Evolutionary conservation across 2,329 filamentous ascomycete species (phyloP).

Genomic region (Calonectria ilicicola): DNA sequence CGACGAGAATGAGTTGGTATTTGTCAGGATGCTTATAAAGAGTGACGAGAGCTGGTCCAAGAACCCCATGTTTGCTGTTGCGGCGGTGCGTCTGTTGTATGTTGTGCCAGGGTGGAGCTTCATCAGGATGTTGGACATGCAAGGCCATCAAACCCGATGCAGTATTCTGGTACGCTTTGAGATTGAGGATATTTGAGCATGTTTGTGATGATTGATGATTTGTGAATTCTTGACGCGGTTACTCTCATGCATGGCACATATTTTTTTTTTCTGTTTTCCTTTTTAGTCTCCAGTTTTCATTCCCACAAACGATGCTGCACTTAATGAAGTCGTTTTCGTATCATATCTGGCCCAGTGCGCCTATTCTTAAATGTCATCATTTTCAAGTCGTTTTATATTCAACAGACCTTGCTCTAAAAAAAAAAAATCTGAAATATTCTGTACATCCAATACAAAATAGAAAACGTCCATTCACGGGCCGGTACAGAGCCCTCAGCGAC

Average conservation of each 20-base stretch:
- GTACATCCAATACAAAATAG: neutral
- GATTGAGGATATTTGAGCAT: conserved; percentile 54
- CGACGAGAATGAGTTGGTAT: conserved; percentile 74
- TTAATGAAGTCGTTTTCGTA: neutral
- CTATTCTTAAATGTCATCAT: neutral
- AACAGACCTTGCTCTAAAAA: neutral
- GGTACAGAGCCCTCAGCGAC: conserved; percentile 29
- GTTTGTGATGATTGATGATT: neutral
- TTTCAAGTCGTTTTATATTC: neutral
- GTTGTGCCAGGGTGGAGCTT: conserved; percentile 70
- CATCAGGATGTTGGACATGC: conserved; percentile 73
- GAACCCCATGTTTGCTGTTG: conserved; percentile 73
- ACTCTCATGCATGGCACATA: neutral
- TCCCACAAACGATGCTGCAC: neutral
- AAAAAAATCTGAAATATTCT: neutral
- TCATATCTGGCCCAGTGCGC: neutral
- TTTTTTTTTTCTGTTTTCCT: neutral
- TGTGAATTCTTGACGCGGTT: neutral
- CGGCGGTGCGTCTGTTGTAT: conserved; percentile 71
- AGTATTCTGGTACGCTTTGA: conserved; percentile 72
- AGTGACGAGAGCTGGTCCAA: conserved; percentile 72
- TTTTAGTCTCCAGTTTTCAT: neutral
- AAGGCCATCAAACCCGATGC: conserved; percentile 73
- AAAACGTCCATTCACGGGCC: too few species aligned
- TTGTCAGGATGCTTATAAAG: conserved; percentile 75